phyloP scores from a whole-genome alignment of 108 stramenopile genomes.

The Skeletonema grethae region DNA sequence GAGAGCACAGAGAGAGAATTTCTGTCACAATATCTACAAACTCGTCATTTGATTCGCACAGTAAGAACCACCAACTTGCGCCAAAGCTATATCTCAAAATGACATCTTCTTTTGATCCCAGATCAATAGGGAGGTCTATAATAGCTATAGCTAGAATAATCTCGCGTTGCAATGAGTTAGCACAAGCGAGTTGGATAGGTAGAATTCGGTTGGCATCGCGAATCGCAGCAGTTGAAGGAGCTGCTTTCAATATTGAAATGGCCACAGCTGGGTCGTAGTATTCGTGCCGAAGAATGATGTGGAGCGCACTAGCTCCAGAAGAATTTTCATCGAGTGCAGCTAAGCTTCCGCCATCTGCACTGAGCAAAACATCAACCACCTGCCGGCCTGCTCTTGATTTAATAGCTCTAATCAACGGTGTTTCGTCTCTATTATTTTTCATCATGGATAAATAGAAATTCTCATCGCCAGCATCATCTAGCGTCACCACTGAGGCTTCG shows the following conservation, averaged over 20 bases:
- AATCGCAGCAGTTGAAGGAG: slow-evolving; percentile 58
- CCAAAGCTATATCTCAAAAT: slow-evolving; percentile 59
- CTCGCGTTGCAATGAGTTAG: slow-evolving; percentile 65
- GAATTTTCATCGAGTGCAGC: slow-evolving; percentile 54
- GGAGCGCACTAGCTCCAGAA: slow-evolving; percentile 67
- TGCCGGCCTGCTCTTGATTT: slow-evolving; percentile 65
- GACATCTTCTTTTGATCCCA: slow-evolving; percentile 58
- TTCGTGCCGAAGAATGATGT: slow-evolving; percentile 60
- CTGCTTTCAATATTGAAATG: slow-evolving; percentile 73
- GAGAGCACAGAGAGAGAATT: slow-evolving; percentile 71
- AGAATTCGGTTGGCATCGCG: slow-evolving; percentile 65
- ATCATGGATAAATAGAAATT: slow-evolving; percentile 29
- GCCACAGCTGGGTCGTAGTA: slow-evolving; percentile 65
- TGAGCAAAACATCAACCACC: slow-evolving; percentile 70
- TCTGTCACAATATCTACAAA: slow-evolving; percentile 69
- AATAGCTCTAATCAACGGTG: slow-evolving; percentile 69
- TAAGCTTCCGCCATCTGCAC: slow-evolving; percentile 58
- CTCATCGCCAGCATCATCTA: slow-evolving; percentile 30
- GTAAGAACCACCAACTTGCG: slow-evolving; percentile 82
- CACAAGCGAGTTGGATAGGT: slow-evolving; percentile 80
- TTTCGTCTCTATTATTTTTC: slow-evolving; percentile 67
- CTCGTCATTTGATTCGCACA: slow-evolving; percentile 80
- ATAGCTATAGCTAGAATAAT: slow-evolving; percentile 81
- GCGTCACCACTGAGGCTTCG: slow-evolving; percentile 32
- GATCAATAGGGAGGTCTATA: slow-evolving; percentile 78